Evolutionary conservation across 257 asterid species (phyloP), one percentile per base, ranked within the genome.

Genomic region (Lavandula angustifolia): DNA sequence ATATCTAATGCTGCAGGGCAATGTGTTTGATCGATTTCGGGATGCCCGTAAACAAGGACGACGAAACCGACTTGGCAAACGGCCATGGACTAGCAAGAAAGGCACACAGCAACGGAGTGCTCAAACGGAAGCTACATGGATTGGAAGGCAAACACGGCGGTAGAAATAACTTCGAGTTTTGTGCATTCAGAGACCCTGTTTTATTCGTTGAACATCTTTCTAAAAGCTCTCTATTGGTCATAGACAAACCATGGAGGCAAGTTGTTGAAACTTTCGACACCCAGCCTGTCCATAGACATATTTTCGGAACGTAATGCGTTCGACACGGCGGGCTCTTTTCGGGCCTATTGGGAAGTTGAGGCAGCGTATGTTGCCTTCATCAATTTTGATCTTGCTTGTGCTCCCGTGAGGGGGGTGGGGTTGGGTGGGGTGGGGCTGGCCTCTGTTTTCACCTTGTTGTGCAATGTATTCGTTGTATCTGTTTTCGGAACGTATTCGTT

Each of bases 161-260:
- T 71, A 73, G 77, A 77, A 80, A 68, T 57, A 94, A 94, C 76
- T 94, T 90, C 60, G 90, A 84, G 31, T 74, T 90, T 58, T 67
- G 75, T 64, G 64, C 82, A 35, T 88, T 87, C 78, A 67, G 81
- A 62, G 92, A 91, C 58, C 97, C 96, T 40, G 96, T 91, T 64
- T 88, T 94, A 69, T 94, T 84, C 62, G 87, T 88, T 8, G 98
- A 90, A 37, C 95, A 94, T 82, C 95, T 94, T 11, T 86, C 99
- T 3, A 81, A 78, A 79, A 85, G 80, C 34, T 85, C 98, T 5
- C 74, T 87, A 49, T 76, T 91, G 92, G 84, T 91, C 86, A 79
- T 94, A 70, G 96, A 91, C 80, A 90, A 86, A 68, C 95, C 96
- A 22, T 91, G 99, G 99, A 66, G 65, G 72, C 75, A 79, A 74